Evolutionary conservation across 2,329 filamentous ascomycete genomes (phyloP), one percentile per base, ranked within the genome.

Genomic region (Plenodomus tracheiphilus): DNA sequence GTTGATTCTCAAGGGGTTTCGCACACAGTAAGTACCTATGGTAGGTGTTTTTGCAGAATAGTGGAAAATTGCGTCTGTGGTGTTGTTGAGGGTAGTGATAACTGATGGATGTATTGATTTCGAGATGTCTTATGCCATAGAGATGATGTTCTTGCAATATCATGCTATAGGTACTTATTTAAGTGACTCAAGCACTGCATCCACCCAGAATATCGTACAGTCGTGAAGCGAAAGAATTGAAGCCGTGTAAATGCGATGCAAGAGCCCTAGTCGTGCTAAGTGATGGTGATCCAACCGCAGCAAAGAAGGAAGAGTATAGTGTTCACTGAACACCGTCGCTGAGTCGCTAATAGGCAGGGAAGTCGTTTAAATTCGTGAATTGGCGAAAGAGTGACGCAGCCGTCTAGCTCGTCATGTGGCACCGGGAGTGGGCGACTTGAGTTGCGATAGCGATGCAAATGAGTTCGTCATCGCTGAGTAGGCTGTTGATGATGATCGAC

Each of bases 391-490:
- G 51, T 47, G 32, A 46, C 8, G 22, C 34, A 37, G 15, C 32
- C 19, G n/a, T 46, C 16, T 34, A 49, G 55, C 56, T 40, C 59
- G 58, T 44, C 22, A 25, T 25, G 22, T 5, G 10, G 22, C 22
- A 10, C 22, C 22, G 22, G 59, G 58, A 37, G 58, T 47, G 16
- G 51, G 25, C 13, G 58, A 51, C 21, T 54, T 59, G 44, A 62
- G 48, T 51, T 68, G 64, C 18, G 66, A 68, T 20, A 74, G 70
- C 36, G 72, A 74, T 22, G 71, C 72, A 47, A 74, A 74, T 1
- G 71, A 73, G 41, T 53, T 67, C 13, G 71, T 74, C 69, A 74
- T 61, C 17, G 72, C 71, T 20, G 72, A 74, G 55, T 74, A 74
- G 36, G 68, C 56, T 22, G 61, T 56, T 39, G 53, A 34, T 38